Conservation (phyloP, 2,329 filamentous ascomycete genomes). For the Myriosclerotinia duriaeana region DNA sequence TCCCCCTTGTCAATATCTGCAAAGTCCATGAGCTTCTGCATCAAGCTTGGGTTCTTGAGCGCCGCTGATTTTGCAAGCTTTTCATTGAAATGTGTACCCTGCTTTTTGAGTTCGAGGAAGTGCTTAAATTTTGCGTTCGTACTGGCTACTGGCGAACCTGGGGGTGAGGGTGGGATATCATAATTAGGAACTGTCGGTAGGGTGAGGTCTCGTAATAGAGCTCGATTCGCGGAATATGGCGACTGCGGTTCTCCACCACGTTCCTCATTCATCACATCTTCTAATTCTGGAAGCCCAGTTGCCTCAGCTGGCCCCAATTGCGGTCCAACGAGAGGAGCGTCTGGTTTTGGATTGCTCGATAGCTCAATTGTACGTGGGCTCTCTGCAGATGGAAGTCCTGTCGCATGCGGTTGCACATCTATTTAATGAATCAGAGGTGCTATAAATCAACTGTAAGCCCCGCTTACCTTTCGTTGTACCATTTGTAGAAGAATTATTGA, state of each 20-base stretch:
- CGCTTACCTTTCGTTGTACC: constrained; percentile 30
- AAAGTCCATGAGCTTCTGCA: constrained; percentile 71
- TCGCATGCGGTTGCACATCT: constrained; percentile 29
- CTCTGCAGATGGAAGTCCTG: constrained; percentile 4
- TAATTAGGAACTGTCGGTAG: constrained; percentile 71
- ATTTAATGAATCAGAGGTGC: constrained; percentile 25
- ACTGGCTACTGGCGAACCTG: constrained; percentile 54
- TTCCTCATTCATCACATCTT: constrained; percentile 29
- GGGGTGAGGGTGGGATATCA: constrained; percentile 71
- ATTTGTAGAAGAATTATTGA: constrained; percentile 27
- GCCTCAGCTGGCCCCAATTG: constrained; percentile 36
- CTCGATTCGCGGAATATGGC: constrained; percentile 66
- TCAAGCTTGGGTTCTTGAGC: constrained; percentile 69
- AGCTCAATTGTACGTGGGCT: neutral
- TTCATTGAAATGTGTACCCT: constrained; percentile 75
- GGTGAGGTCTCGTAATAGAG: constrained; percentile 68
- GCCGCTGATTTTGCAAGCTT: constrained; percentile 66
- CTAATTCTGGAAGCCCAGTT: constrained; percentile 8
- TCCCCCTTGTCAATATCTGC: constrained; percentile 55
- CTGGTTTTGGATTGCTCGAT: constrained; percentile 15
- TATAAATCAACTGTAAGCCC: constrained; percentile 2
- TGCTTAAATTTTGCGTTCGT: constrained; percentile 68
- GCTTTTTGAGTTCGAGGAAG: constrained; percentile 75
- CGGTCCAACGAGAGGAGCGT: constrained; percentile 36
- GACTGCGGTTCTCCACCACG: constrained; percentile 47